Evolutionary conservation across 352 stramenopile species (phyloP), one percentile per base, ranked within the genome.

Genomic region (Aphanomyces stellatus): DNA sequence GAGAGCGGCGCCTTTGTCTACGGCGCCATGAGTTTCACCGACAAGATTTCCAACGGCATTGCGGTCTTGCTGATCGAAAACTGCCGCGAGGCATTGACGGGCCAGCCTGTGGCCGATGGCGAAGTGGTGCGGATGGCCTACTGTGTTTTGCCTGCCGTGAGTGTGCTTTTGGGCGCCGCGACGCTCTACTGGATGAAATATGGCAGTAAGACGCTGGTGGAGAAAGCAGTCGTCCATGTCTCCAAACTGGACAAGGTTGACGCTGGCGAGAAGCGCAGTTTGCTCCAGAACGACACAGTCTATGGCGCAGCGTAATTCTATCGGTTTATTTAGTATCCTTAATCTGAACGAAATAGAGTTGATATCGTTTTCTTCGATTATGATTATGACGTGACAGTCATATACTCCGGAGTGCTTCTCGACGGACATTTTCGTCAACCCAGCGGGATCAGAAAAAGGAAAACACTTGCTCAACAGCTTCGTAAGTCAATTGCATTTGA

Each of bases 1-100:
- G 86, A 92, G 66, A 91, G 81, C 49, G 86, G 86, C 34, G 86
- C 86, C 15, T 94, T 94, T 48, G 86, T 94, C 30, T 94, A 91
- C 71, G 86, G 86, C 27, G 80, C 83, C 8, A 91, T 94, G 83
- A 92, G 84, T 62, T 91, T 94, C 71, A 91, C 83, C 17, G 86
- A 94, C 74, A 94, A 94, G 55, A 88, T 92, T 64, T 91, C 82
- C 46, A 93, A 92, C 61, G 86, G 86, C 15, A 75, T 92, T 33
- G 82, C 81, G 30, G 88, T 94, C 46, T 62, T 94, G 22, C 65
- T 91, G 10, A 91, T 93, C 51, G 84, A 94, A 69, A 89, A 93
- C 66, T 76, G 85, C 48, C 84, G 84, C 40, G 73, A 93, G 62
- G 80, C 86, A 71, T 73, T 91, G 17, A 77, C 86, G 69, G 62